Base-by-base conservation (phyloP, 805 yeast genomes). In the Debaryomyces prosopidis region DNA sequence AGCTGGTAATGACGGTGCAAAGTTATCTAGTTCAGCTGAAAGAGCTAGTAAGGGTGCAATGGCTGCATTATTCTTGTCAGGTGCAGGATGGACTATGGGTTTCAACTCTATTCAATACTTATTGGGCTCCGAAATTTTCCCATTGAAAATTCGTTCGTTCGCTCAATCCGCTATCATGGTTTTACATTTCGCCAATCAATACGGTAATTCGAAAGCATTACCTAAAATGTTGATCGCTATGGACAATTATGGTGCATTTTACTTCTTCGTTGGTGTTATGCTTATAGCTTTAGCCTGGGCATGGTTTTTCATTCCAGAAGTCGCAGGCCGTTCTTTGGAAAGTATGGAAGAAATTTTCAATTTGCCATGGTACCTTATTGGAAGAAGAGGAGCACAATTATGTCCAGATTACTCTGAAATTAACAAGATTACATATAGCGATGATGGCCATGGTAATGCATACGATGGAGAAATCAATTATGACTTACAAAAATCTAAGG, bases 81-180 rank as follows among this genome's bases (percentile, higher is more conserved):
- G 84, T 52, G 66, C 71, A 17, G 83, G 82, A 31, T 80, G 84
- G 85, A 75, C 81, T 27, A 58, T 80, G 60, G 84, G 84, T 31
- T 80, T 78, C 74, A 80, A 80, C 60, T 66, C 80, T 0, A 65
- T 79, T 40, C 84, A 80, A 57, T 80, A 79, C 54, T 65, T 80
- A 51, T 61, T 80, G 52, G 79, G 78, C 47, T 70, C 84, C 3
- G 85, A 80, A 55, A 69, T 80, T 43, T 71, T 79, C 55, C 84
- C 84, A 17, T 60, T 79, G 53, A 67, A 73, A 45, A 66, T 75
- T 31, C 68, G 84, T 49, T 71, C 73, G 31, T 61, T 76, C 50
- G 82, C 79, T 20, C 75, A 77, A 38, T 71, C 81, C 3, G 47
- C 75, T 19, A 69, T 76, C 49, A 80, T 80, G 85, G 73, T 71